Conservation (phyloP, 805 yeast genomes). For the Yarrowia divulgata region DNA sequence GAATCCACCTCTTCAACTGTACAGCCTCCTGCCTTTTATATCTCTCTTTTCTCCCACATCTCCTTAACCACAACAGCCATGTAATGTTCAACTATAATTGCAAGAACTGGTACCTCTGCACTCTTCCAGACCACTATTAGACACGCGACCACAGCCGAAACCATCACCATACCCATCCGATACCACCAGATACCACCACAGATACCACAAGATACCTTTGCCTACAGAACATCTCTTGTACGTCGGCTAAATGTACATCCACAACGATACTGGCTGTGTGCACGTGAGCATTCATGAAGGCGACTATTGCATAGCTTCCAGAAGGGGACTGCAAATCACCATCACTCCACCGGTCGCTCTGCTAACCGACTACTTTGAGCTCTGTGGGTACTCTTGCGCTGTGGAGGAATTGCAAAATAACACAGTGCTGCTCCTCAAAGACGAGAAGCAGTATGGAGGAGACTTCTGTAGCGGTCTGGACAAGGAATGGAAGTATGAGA, state of each 20-base stretch:
- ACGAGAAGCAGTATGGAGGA: slow-evolving; percentile 20
- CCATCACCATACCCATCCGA: too few species aligned
- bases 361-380: neutral
- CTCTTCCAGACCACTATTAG: too few species aligned
- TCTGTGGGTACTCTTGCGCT: slow-evolving; percentile 8
- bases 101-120: too few species aligned
- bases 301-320: neutral
- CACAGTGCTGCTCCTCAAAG: slow-evolving; percentile 6
- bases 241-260: neutral
- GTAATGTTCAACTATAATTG: too few species aligned
- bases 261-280: slow-evolving; percentile 1
- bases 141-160: too few species aligned
- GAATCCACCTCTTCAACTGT: too few species aligned
- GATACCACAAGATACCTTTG: too few species aligned
- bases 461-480: slow-evolving; percentile 17
- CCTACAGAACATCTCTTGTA: too few species aligned
- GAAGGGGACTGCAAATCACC: neutral
- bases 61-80: too few species aligned
- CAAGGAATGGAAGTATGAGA: neutral
- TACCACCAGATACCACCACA: too few species aligned
- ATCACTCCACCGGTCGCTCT: neutral
- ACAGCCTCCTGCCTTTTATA: too few species aligned
- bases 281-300: neutral
- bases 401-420: neutral
- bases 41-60: too few species aligned